Conservation (phyloP, 495 filamentous ascomycete genomes). For the Stereocaulon alpinum region DNA sequence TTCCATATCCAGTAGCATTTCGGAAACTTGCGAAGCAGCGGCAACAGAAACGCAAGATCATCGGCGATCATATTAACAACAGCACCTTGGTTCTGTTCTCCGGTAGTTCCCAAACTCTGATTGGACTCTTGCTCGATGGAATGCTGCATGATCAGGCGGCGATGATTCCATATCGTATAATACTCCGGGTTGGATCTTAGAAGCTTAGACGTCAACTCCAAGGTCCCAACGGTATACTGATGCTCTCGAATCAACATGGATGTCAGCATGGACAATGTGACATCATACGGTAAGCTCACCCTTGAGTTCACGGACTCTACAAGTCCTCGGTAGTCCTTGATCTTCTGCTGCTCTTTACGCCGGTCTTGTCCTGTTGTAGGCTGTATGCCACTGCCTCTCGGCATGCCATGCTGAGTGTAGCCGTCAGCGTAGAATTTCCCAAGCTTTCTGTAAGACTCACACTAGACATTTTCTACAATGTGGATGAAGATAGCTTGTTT, state of each 20-base stretch:
- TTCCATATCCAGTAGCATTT: slow-evolving; percentile 99
- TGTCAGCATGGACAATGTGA: background rate
- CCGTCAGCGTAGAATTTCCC: background rate
- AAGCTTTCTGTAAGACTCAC: slow-evolving; percentile 5
- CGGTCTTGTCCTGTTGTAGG: slow-evolving; percentile 56
- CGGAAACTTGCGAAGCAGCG: slow-evolving; percentile 70
- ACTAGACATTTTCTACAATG: background rate
- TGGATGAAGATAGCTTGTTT: too few relatives aligned
- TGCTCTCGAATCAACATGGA: slow-evolving; percentile 39
- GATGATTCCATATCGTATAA: slow-evolving; percentile 97
- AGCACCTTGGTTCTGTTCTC: slow-evolving; percentile 25
- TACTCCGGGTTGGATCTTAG: slow-evolving; percentile 89
- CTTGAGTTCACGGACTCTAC: slow-evolving; percentile 53
- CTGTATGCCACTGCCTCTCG: slow-evolving; percentile 47
- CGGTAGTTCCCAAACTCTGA: slow-evolving; percentile 23
- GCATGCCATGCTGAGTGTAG: slow-evolving; percentile 60
- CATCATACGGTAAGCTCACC: slow-evolving; percentile 29
- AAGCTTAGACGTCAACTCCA: slow-evolving; percentile 69
- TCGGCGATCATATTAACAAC: slow-evolving; percentile 47
- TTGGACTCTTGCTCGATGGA: slow-evolving; percentile 26
- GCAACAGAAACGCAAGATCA: slow-evolving; percentile 73
- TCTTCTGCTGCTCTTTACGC: slow-evolving; percentile 61
- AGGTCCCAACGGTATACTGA: slow-evolving; percentile 53
- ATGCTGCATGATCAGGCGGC: slow-evolving; percentile 53
- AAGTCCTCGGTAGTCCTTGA: slow-evolving; percentile 64